Evolutionary conservation across 768 basidiomycete species (phyloP).

Genomic region (Flagelloscypha sp.): DNA sequence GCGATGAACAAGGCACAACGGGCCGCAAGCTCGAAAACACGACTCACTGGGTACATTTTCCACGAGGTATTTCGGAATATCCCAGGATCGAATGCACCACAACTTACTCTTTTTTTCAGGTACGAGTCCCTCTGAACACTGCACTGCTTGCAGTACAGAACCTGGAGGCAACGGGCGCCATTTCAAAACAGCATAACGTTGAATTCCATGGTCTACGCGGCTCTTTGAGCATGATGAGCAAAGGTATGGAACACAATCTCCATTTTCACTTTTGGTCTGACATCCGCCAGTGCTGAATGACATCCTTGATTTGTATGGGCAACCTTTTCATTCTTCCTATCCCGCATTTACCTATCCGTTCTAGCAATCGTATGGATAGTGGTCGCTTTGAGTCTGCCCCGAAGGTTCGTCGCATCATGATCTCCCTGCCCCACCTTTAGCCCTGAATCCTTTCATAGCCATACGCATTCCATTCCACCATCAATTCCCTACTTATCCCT

Average conservation of each 20-base stretch:
- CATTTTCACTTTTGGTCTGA: constrained; percentile 6
- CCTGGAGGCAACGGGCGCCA: constrained; percentile 70
- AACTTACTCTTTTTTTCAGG: constrained; percentile 42
- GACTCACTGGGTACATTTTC: constrained; percentile 62
- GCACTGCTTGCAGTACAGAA: constrained; percentile 88
- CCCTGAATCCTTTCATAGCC: constrained; percentile 32
- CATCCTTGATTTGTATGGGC: constrained; percentile 66
- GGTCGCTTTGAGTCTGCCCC: constrained; percentile 71
- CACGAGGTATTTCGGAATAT: constrained; percentile 1
- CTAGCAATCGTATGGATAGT: constrained; percentile 79
- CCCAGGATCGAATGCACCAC: constrained; percentile 73
- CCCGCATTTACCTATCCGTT: background rate
- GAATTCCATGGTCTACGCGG: constrained; percentile 84
- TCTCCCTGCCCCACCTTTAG: background rate
- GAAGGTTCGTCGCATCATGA: constrained; percentile 27
- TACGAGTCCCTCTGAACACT: constrained; percentile 75
- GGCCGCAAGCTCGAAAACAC: constrained; percentile 71
- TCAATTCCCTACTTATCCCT: constrained; percentile 66
- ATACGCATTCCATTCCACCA: constrained; percentile 70
- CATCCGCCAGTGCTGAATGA: constrained; percentile 56
- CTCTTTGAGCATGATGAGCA: constrained; percentile 82
- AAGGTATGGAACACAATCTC: constrained; percentile 36
- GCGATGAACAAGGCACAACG: constrained; percentile 72
- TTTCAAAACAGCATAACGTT: constrained; percentile 70
- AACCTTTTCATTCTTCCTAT: constrained; percentile 3